Conservation (phyloP, 495 filamentous ascomycete genomes). For the Apiosordaria backusii region DNA sequence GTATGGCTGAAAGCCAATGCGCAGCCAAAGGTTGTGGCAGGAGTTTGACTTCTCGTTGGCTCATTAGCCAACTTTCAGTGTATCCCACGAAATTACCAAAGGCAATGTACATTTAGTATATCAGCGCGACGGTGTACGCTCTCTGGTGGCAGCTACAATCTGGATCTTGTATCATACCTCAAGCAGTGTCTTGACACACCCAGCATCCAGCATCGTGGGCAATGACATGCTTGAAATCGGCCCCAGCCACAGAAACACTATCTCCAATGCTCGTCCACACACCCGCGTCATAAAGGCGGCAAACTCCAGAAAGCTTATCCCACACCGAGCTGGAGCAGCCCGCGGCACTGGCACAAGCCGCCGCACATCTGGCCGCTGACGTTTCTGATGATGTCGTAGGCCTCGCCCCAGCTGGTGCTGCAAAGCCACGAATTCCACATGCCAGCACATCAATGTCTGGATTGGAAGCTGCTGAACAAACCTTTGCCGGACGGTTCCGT, state of each 20-base stretch:
- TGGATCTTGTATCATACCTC: no score
- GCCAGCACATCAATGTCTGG: background rate
- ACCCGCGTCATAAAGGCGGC: background rate
- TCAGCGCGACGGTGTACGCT: no score
- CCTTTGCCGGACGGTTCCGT: background rate
- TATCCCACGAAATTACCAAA: no score
- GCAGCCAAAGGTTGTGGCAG: no score
- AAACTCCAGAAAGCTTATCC: background rate
- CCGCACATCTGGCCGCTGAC: background rate
- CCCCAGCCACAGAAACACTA: background rate
- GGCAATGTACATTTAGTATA: no score
- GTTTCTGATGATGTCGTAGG: background rate
- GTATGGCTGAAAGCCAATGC: no score
- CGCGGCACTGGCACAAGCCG: background rate
- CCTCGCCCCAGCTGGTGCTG: background rate
- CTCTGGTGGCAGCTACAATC: no score
- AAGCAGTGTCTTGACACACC: background rate
- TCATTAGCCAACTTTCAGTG: no score
- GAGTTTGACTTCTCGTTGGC: no score
- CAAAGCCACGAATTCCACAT: background rate
- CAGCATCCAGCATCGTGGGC: background rate
- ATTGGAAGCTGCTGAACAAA: background rate
- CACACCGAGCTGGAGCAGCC: background rate
- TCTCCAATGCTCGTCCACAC: background rate
- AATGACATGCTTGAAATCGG: background rate